Percentiles rank a stretch among this genome's conserved stretches.
phyloP scores from a whole-genome alignment of 768 basidiomycete species.

The Cystofilobasidium macerans region DNA sequence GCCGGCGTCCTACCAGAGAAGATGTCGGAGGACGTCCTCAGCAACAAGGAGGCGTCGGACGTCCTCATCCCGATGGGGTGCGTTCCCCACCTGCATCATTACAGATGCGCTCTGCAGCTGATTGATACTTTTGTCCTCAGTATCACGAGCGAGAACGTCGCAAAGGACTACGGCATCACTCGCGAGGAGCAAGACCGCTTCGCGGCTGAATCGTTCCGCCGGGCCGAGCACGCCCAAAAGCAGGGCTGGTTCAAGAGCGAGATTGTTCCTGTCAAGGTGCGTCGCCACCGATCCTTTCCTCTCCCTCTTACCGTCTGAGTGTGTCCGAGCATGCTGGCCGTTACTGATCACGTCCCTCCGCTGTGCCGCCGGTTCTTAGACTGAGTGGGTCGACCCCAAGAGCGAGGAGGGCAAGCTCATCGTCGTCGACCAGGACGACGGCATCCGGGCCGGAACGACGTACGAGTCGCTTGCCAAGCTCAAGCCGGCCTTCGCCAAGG shows the following conservation, averaged over 20 bases:
- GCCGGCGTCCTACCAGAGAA: constrained; percentile 40
- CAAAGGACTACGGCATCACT: constrained; percentile 59
- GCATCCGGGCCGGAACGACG: constrained; percentile 74
- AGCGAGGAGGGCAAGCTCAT: constrained; percentile 57
- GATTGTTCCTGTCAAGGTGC: constrained; percentile 62
- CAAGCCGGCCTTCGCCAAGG: constrained; percentile 69
- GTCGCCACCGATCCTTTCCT: constrained; percentile 5
- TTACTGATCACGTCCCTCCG: not conserved
- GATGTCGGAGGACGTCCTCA: constrained; percentile 51
- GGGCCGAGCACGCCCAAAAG: constrained; percentile 68
- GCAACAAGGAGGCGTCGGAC: constrained; percentile 46
- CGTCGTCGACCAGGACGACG: constrained; percentile 70
- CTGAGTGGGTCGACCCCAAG: constrained; percentile 60
- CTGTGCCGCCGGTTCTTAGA: constrained; percentile 32
- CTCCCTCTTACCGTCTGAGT: not conserved
- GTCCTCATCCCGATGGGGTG: constrained; percentile 62
- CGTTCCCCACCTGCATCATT: constrained; percentile 78
- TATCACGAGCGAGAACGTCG: constrained; percentile 46
- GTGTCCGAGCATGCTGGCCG: not conserved
- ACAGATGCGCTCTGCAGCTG: not conserved
- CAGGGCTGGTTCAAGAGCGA: constrained; percentile 71
- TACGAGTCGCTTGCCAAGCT: constrained; percentile 64
- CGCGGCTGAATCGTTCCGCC: constrained; percentile 74
- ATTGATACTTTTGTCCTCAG: too few species aligned
- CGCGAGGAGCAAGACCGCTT: constrained; percentile 73